Conservation (phyloP, 768 basidiomycete species). For the Mrakia gelida region DNA sequence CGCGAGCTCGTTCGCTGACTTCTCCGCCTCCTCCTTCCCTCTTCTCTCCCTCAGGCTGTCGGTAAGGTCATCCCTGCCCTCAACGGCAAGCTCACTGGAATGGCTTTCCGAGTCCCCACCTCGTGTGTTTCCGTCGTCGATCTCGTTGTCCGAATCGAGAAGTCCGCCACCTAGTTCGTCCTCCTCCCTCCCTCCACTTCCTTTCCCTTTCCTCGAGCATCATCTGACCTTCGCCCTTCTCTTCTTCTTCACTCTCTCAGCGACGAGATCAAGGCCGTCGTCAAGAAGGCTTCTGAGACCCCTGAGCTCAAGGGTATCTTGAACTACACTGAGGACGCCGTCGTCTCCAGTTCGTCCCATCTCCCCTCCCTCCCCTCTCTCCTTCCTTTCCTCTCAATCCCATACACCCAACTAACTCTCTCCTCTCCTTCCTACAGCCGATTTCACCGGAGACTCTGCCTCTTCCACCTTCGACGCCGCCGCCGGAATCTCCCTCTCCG, state of each 20-base stretch:
- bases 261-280: constrained; percentile 79
- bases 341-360: constrained; percentile 63
- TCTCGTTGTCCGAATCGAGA: constrained; percentile 87
- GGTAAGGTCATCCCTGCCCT: constrained; percentile 94
- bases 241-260: background rate
- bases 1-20: background rate
- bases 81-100: constrained; percentile 95
- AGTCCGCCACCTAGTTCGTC: constrained; percentile 61
- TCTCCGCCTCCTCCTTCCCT: background rate
- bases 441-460: constrained; percentile 43
- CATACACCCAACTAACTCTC: too few relatives aligned
- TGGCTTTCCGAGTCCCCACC: constrained; percentile 95
- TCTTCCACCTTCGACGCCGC: constrained; percentile 91
- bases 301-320: constrained; percentile 63
- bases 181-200: background rate
- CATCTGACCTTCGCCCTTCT: background rate
- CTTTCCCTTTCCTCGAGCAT: background rate
- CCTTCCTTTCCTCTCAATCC: too few relatives aligned
- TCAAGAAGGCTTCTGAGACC: constrained; percentile 73
- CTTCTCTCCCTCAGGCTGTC: constrained; percentile 56
- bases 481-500: constrained; percentile 88
- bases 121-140: constrained; percentile 97
- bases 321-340: constrained; percentile 85
- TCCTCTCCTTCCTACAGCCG: background rate
- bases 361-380: too few relatives aligned